Evolutionary conservation across 2,329 filamentous ascomycete genomes (phyloP).

Genomic region (Cladosporium cucumerinum): DNA sequence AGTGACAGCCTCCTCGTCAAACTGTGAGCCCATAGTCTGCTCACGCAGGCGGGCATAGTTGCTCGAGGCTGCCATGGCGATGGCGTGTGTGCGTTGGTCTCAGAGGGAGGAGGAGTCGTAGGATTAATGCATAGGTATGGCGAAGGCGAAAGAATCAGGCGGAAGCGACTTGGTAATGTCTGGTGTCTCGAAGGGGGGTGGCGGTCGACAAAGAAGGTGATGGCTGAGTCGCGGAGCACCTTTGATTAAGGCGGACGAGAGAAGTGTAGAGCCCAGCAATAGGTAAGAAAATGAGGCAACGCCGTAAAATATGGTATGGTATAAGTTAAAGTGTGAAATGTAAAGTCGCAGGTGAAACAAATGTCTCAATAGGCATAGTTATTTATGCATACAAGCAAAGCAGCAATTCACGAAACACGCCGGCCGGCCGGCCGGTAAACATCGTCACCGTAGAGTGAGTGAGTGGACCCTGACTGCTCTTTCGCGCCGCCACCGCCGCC

Average conservation of each 20-base stretch:
- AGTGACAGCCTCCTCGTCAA: constrained; percentile 94
- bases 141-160: background rate
- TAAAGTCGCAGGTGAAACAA: background rate
- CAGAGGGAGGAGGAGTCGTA: background rate
- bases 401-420: too few species aligned
- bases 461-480: background rate
- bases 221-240: background rate
- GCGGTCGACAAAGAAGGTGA: constrained; percentile 13
- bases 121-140: background rate
- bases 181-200: background rate
- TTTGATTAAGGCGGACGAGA: background rate
- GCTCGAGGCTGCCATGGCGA: constrained; percentile 25
- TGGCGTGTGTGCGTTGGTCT: background rate
- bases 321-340: too few species aligned
- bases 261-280: background rate
- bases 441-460: background rate
- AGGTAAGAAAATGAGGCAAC: background rate
- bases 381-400: too few species aligned
- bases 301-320: background rate
- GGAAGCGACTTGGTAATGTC: background rate
- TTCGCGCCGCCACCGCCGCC: background rate
- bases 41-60: constrained; percentile 60
- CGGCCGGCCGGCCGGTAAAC: too few species aligned
- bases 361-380: too few species aligned
- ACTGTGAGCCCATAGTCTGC: constrained; percentile 78